Base-by-base conservation (phyloP, 345 rosid species). In the Brassica nigra region DNA sequence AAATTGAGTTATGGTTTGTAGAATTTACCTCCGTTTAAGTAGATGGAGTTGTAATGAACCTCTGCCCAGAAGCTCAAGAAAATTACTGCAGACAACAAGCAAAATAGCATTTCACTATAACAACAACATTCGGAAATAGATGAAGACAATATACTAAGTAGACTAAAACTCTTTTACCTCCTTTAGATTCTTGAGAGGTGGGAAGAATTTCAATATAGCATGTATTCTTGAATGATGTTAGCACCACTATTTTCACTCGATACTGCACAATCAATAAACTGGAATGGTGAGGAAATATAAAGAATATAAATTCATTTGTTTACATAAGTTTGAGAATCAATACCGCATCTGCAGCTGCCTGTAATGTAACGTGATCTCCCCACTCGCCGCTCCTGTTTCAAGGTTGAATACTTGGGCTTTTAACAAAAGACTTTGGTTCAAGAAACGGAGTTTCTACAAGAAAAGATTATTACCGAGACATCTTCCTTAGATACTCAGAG, bases 11-110 rank as follows among this genome's bases (percentile, higher is more conserved):
- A 8, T n/a, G 18, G 52, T 33, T 29, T 54, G 18, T 27, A 15
- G 3, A 15, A 20, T 58, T 47, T 75, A 88, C 96, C 96, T 84
- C 81, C 86, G 85, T 84, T 83, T 37, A 87, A 84, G 85, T 90
- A 86, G 78, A 95, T 90, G n/a, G 99, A 85, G 78, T 95, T 95
- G 90, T 95, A 95, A 80, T 95, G 99, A 62, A 95, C 99, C 80
- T 95, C 99, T 62, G 99, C 98, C 99, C 99, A 92, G 69, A 95
- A 95, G 80, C 99, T 95, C 78, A 92, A 70, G 82, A 72, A 90
- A 75, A 95, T 87, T 34, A 69, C 99, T 95, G 91, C 89, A 89
- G 6, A 66, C 15, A 70, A 75, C 16, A 27, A 68, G 64, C 23
- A 52, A 52, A 8, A 20, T 9, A 55, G 23, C 28, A 72, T 3